Percentiles rank a stretch among this genome's conserved stretches.
Conservation (phyloP, 176 grass and related monocot species). For the Calamus simplicifolius region DNA sequence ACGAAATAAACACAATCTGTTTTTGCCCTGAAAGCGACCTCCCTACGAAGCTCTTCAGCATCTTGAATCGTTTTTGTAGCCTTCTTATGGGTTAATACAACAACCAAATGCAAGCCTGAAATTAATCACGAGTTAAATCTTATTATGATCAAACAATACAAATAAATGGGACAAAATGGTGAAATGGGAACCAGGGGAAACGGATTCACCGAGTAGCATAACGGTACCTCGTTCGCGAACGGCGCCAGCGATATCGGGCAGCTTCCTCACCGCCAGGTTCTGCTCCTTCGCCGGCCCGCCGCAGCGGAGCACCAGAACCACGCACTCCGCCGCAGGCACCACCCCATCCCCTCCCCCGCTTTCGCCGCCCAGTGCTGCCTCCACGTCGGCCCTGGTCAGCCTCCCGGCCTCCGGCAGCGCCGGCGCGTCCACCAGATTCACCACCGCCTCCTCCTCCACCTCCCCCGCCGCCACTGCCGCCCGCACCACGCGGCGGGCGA, state of each 20-base stretch:
- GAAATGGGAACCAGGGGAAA: too few relatives aligned
- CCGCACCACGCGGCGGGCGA: slow-evolving; percentile 28
- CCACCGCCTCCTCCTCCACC: slow-evolving; percentile 14
- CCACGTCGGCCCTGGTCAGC: slow-evolving; percentile 29
- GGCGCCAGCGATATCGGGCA: slow-evolving; percentile 39
- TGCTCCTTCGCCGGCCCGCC: slow-evolving; percentile 46
- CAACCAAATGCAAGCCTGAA: slow-evolving; percentile 64
- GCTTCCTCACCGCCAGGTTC: slow-evolving; percentile 35
- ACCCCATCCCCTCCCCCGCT: too few relatives aligned
- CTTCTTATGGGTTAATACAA: slow-evolving; percentile 79
- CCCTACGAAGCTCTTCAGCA: slow-evolving; percentile 60
- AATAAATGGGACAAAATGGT: too few relatives aligned
- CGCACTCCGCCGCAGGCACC: slow-evolving; percentile 42
- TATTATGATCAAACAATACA: too few relatives aligned
- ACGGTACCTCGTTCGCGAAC: slow-evolving; percentile 53
- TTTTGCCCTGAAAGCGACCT: slow-evolving; percentile 65
- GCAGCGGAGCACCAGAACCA: slow-evolving; percentile 66
- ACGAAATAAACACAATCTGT: slow-evolving; percentile 85
- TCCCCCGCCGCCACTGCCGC: slow-evolving; percentile 27
- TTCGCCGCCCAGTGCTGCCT: slow-evolving; percentile 18
- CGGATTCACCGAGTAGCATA: too few relatives aligned
- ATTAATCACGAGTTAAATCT: too few relatives aligned
- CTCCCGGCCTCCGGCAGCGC: slow-evolving; percentile 39
- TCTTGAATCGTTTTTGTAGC: slow-evolving; percentile 40
- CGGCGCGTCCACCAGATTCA: slow-evolving; percentile 61